Conservation (phyloP, 352 stramenopile genomes). For the Thalassiosira livingstoniorum region DNA sequence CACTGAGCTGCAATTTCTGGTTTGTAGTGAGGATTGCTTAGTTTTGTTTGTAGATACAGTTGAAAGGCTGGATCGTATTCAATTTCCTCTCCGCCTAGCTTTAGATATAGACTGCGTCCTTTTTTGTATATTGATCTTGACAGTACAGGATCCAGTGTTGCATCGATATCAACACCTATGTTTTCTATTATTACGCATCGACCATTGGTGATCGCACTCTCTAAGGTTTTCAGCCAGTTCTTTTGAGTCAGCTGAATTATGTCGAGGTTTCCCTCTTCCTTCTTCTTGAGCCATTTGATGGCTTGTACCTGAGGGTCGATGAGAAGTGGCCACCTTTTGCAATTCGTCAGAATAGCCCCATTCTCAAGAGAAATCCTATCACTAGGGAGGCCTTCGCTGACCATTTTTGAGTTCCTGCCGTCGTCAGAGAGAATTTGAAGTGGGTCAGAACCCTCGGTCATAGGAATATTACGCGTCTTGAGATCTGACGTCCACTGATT, state of each 20-base stretch:
- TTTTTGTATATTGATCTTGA: conserved; percentile 96
- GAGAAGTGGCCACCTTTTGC: conserved; percentile 96
- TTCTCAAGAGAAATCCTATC: conserved; percentile 98
- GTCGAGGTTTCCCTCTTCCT: conserved; percentile 92
- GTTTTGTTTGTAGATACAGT: conserved; percentile 97
- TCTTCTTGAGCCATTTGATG: conserved; percentile 97
- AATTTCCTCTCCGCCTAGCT: conserved; percentile 94
- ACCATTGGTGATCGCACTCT: conserved; percentile 94
- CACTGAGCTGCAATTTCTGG: conserved; percentile 95
- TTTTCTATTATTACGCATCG: conserved; percentile 97
- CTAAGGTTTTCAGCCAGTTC: conserved; percentile 95
- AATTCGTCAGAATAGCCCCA: conserved; percentile 95
- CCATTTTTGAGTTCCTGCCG: conserved; percentile 97
- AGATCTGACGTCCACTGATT: conserved; percentile 91
- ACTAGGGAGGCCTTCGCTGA: conserved; percentile 95
- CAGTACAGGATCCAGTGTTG: conserved; percentile 95
- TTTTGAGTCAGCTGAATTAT: conserved; percentile 96
- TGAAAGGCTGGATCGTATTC: conserved; percentile 96
- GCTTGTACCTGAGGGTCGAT: conserved; percentile 98
- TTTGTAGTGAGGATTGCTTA: conserved; percentile 98
- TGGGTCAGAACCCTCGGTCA: conserved; percentile 94
- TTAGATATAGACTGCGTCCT: conserved; percentile 93
- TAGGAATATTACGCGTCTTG: conserved; percentile 90
- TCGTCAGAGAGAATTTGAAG: conserved; percentile 96
- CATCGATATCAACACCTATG: conserved; percentile 96